A percentile compares a stretch with the other conserved stretches of the same genome.
Evolutionary conservation across 2,329 filamentous ascomycete genomes (phyloP).

Genomic region (Calonectria fujianensis): DNA sequence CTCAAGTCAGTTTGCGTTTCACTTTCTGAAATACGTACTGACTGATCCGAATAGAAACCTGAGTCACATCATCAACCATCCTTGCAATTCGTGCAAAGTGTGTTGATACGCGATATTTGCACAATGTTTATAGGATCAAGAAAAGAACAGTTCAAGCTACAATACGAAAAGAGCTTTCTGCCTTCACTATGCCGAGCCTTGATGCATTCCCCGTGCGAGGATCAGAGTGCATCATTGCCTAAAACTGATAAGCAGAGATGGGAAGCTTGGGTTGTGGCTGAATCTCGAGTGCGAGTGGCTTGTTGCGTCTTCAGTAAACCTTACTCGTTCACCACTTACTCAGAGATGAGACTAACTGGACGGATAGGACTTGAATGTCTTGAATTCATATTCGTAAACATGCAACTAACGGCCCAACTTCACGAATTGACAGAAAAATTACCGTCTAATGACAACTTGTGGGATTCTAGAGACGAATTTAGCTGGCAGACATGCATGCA

Average conservation of each 20-base stretch:
- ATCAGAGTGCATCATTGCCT: not conserved
- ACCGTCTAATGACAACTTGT: not conserved
- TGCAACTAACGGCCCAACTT: not conserved
- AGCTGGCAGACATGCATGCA: not conserved
- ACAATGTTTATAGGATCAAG: slow-evolving; percentile 7
- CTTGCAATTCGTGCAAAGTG: not conserved
- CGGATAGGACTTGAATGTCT: not conserved
- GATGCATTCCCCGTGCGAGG: not conserved
- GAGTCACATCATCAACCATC: not conserved
- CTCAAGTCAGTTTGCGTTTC: not conserved
- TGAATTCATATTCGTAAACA: not conserved
- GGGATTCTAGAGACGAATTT: not conserved
- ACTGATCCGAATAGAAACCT: not conserved
- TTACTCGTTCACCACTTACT: fast-evolving
- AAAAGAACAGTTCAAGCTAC: not conserved
- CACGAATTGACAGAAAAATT: not conserved
- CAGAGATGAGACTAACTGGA: not conserved
- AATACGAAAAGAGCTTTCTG: not conserved
- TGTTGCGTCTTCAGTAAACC: not conserved
- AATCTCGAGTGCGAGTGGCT: not conserved
- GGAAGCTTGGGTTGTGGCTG: not conserved
- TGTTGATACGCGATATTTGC: not conserved
- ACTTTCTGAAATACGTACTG: not conserved
- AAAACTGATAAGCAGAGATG: not conserved
- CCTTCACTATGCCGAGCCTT: not conserved